Evolutionary conservation across 441 rosid species (phyloP), one percentile per base, ranked within the genome.

Genomic region (Sinapis alba): DNA sequence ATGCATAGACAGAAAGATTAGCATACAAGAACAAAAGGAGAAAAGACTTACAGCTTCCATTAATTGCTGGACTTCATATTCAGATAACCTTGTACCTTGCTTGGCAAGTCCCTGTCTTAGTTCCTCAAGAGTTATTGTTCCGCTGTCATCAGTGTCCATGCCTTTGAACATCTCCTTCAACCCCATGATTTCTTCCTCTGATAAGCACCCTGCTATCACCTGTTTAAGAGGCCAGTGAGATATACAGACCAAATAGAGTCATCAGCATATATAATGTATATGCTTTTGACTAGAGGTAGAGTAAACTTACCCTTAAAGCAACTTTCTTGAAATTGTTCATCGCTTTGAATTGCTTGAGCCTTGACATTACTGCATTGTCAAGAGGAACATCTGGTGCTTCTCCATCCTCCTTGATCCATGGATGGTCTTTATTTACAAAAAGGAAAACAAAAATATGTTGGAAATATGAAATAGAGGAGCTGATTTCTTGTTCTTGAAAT

Each of bases 321-420:
- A 89, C 88, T 86, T 92, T 92, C 84, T 92, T 90, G 79, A 92
- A 91, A 64, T 90, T 85, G 80, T 92, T 92, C 97, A 92, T 90
- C 23, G 96, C 96, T 62, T 89, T 88, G 84, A 92, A 92, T 64
- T 91, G 97, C 71, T 89, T 89, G 89, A 91, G 92, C 84, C 97
- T 84, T 24, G 60, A 73, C 76, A 91, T 73, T 20, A 92, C 97
- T 9, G 96, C 96, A 47, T 89, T 90, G 79, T 92, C 94, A 69
- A 92, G 91, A 75, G 96, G 97, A 65, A 87, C 90, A 81, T 92
- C 97, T 57, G 96, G 89, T 69, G 96, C 96, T 58, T 89, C 95
- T 72, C 97, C 97, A 45, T 90, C 97, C 84, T 85, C 90, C 88
- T 89, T 84, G 72, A 90, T 87, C 97, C 96, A 92, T 58, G 97